Evolutionary conservation across 2,329 filamentous ascomycete genomes (phyloP), one percentile per base, ranked within the genome.

Genomic region (Dendryphion nanum): DNA sequence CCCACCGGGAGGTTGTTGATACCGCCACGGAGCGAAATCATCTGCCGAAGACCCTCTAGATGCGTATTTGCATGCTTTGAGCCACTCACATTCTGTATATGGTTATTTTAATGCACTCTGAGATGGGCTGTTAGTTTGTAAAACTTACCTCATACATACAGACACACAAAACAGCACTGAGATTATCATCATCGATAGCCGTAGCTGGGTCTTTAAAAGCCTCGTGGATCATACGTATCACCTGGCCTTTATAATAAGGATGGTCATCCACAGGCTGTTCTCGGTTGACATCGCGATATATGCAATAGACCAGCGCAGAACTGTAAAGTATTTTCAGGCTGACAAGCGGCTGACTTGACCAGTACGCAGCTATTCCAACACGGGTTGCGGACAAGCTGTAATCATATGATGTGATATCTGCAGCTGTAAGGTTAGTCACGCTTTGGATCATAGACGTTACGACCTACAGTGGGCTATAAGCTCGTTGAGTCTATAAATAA

Each of bases 61-160:
- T 51, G 48, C 4, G 41, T 44, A 6, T 35, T 30, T n/a, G 42
- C 31, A 10, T 41, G 29, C 24, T 44, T 28, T n/a, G 23, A 37
- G 7, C 48, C 48, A n/a, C 40, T 45, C 12, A 48, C 21, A 19
- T 51, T 51, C 48, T 51, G 24, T 2, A 2, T 6, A 13, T 6
- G 10, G 17, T 42, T 21, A 44, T 33, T 6, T 12, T 1, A 18
- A 18, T 12, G 20, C n/a, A 12, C n/a, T 21, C 5, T 6, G 10
- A 13, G 5, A n/a, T 15, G n/a, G n/a, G n/a, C n/a, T n/a, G n/a
- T n/a, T 15, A 17, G 6, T 3, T 37, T 7, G 4, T 12, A n/a
- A 3, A 7, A 40, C 37, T 30, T 42, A 51, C 48, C 34, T 51
- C 48, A 21, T 49, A 51, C 43, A 51, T 51, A 21, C 40, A 42